Evolutionary conservation across 2,329 filamentous ascomycete species (phyloP).

Genomic region (Immersiporthe knoxdaviesiana): DNA sequence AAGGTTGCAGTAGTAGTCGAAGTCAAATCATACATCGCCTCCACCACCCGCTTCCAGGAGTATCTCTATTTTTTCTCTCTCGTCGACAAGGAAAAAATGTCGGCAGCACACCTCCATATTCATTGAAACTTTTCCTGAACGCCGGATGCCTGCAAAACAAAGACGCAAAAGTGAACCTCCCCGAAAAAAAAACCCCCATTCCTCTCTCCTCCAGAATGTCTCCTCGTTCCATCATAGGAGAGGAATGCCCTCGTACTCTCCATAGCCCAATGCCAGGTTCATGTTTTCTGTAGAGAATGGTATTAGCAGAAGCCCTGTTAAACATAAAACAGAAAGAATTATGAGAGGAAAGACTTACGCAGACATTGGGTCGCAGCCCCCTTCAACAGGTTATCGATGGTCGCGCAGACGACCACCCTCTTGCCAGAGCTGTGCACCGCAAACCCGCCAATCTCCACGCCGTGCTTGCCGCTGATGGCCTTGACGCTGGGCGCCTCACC

Average conservation of each 20-base stretch:
- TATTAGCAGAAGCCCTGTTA: slow-evolving; percentile 13
- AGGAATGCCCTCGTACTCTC: slow-evolving; percentile 87
- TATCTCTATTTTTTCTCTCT: background rate
- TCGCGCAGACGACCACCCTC: slow-evolving; percentile 90
- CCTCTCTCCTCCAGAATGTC: background rate
- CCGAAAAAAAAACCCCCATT: background rate
- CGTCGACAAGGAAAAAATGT: background rate
- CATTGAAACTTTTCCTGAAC: slow-evolving; percentile 27
- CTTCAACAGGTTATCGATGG: slow-evolving; percentile 93
- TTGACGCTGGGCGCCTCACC: slow-evolving; percentile 88
- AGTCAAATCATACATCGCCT: slow-evolving; percentile 21
- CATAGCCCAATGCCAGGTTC: slow-evolving; percentile 88
- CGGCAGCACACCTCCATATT: background rate
- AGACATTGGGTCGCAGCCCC: slow-evolving; percentile 91
- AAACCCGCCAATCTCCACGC: slow-evolving; percentile 89
- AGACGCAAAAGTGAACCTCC: background rate
- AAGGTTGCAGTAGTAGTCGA: slow-evolving; percentile 9
- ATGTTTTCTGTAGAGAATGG: slow-evolving; percentile 73
- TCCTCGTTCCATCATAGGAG: slow-evolving; percentile 41
- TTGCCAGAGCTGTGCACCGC: slow-evolving; percentile 89
- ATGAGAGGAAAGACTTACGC: slow-evolving; percentile 61
- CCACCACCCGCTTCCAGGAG: background rate
- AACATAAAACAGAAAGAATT: slow-evolving; percentile 17
- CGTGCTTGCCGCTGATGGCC: slow-evolving; percentile 81
- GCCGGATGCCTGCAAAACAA: slow-evolving; percentile 25